Percentiles rank a stretch among this genome's conserved stretches.
phyloP scores from a whole-genome alignment of 495 filamentous ascomycete genomes.

The Lophiotrema nucula region DNA sequence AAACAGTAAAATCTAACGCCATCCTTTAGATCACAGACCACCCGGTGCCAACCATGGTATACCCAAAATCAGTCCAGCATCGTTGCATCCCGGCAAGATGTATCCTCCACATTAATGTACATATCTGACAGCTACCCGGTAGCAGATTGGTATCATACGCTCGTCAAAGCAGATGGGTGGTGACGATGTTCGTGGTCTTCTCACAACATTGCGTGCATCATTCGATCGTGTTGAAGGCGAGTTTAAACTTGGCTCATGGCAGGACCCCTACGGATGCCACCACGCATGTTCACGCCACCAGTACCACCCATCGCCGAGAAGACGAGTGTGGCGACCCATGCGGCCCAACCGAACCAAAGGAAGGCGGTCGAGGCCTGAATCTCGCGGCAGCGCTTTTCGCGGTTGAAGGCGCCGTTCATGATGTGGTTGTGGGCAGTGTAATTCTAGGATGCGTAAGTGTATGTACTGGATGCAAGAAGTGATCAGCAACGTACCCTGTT shows the following conservation, averaged over 20 bases:
- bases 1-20: too few species aligned
- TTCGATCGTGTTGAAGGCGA: too few species aligned
- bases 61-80: too few species aligned
- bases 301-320: slow-evolving; percentile 51
- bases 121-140: too few species aligned
- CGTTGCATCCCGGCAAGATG: too few species aligned
- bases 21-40: too few species aligned
- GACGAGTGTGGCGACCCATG: slow-evolving; percentile 55
- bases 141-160: too few species aligned
- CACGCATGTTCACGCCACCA: slow-evolving; percentile 45
- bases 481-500: slow-evolving; percentile 54
- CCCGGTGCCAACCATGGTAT: too few species aligned
- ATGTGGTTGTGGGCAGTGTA: slow-evolving; percentile 59
- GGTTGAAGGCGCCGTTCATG: slow-evolving; percentile 57
- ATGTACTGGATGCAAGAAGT: background rate
- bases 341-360: slow-evolving; percentile 69
- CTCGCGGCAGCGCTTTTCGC: slow-evolving; percentile 62
- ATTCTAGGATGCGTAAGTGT: slow-evolving; percentile 41
- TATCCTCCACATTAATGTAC: too few species aligned
- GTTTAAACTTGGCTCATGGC: slow-evolving; percentile 66
- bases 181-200: too few species aligned
- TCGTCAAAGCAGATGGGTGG: too few species aligned
- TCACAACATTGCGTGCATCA: too few species aligned
- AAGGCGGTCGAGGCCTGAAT: slow-evolving; percentile 67
- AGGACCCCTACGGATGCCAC: slow-evolving; percentile 50